A percentile compares a stretch with the other conserved stretches of the same genome.
Conservation (phyloP, 495 filamentous ascomycete species). For the Aspergillus homomorphus region DNA sequence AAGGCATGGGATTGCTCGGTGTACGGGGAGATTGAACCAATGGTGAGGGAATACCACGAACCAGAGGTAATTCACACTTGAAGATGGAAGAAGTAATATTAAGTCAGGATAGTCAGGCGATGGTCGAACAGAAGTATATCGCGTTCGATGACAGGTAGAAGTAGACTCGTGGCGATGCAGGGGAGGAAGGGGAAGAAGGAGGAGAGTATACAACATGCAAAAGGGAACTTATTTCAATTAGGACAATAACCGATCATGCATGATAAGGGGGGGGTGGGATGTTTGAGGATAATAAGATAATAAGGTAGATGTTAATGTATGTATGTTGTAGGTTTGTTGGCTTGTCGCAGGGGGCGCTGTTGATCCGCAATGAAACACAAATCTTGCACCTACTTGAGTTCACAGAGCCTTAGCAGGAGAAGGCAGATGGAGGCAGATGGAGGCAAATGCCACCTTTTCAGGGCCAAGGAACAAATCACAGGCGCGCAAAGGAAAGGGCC, state of each 20-base stretch:
- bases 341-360: neutral
- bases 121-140: neutral
- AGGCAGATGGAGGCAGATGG: neutral
- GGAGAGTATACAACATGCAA: too few relatives aligned
- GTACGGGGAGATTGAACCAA: neutral
- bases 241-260: neutral
- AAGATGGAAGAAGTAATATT: neutral
- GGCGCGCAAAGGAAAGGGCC: neutral
- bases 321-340: neutral
- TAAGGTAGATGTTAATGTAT: neutral
- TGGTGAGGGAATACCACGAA: neutral
- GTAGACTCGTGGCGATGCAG: neutral
- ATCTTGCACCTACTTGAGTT: neutral
- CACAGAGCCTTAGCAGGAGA: neutral
- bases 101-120: neutral
- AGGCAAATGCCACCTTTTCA: constrained; percentile 5
- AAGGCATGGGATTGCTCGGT: neutral
- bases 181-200: too few relatives aligned
- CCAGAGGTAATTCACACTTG: neutral
- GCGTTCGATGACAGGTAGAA: neutral
- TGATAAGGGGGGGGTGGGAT: neutral
- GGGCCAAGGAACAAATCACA: neutral
- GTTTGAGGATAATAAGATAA: neutral
- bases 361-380: neutral
- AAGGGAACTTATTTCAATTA: too few relatives aligned